Evolutionary conservation across 2,329 filamentous ascomycete species (phyloP).

Genomic region (Coniochaeta prunicola): DNA sequence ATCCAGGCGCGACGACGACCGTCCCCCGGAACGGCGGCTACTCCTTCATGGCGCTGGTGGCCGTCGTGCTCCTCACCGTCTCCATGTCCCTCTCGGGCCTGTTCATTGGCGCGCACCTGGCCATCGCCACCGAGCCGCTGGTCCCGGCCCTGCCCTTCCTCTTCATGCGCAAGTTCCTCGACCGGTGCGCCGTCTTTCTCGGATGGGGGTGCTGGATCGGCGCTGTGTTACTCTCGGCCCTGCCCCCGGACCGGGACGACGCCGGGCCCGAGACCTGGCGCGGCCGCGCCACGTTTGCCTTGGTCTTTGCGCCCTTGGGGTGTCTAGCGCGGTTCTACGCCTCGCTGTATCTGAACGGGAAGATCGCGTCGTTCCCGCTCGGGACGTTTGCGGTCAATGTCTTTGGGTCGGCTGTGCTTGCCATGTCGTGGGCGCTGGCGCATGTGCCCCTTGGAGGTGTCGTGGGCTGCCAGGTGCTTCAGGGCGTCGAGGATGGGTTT

Average conservation of each 20-base stretch:
- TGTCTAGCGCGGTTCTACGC: slow-evolving; percentile 69
- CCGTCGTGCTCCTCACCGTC: slow-evolving; percentile 66
- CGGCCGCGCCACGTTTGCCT: slow-evolving; percentile 63
- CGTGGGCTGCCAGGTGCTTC: slow-evolving; percentile 54
- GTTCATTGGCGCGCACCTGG: slow-evolving; percentile 67
- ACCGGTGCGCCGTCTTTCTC: slow-evolving; percentile 56
- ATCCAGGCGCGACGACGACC: slow-evolving; percentile 32
- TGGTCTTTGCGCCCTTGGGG: slow-evolving; percentile 77
- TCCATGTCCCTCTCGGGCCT: slow-evolving; percentile 64
- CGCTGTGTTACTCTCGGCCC: slow-evolving; percentile 62
- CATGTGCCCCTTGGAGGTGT: slow-evolving; percentile 50
- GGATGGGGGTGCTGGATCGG: slow-evolving; percentile 73
- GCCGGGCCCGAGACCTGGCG: slow-evolving; percentile 58
- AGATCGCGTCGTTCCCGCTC: slow-evolving; percentile 63
- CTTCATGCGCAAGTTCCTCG: slow-evolving; percentile 52
- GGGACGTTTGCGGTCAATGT: slow-evolving; percentile 84
- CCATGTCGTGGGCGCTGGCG: slow-evolving; percentile 71
- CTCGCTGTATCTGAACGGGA: slow-evolving; percentile 63
- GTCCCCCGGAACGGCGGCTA: slow-evolving; percentile 62
- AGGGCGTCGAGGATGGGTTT: slow-evolving; percentile 60
- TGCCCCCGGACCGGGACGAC: slow-evolving; percentile 53
- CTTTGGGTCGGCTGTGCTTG: slow-evolving; percentile 66
- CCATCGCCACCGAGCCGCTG: slow-evolving; percentile 49
- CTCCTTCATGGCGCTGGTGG: slow-evolving; percentile 74
- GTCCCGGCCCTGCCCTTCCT: slow-evolving; percentile 54